These are phyloP conservation scores for Brettanomyces bruxellensis DNA, from an alignment of 805 yeast genomes.

Conservation along the genomic window DNA sequence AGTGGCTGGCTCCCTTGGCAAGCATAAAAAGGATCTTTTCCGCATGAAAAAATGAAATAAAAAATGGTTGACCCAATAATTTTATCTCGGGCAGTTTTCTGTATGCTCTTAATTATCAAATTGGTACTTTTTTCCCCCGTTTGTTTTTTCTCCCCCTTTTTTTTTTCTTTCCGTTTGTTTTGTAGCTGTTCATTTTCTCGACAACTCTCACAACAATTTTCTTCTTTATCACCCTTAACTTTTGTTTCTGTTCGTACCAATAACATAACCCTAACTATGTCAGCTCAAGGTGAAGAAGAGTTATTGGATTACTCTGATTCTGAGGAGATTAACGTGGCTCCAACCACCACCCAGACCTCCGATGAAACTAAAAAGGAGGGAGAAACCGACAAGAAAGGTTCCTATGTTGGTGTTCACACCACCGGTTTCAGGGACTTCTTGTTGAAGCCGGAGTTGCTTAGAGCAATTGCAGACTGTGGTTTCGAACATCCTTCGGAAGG, in stretches of 20 bases:
- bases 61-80: no score
- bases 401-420: slow-evolving; percentile 96
- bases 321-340: slow-evolving; percentile 82
- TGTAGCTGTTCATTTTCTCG: neutral
- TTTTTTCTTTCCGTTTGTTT: neutral
- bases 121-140: neutral
- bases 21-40: no score
- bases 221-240: neutral
- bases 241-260: neutral
- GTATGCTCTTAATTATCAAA: no score
- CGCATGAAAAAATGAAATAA: no score
- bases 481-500: slow-evolving; percentile 99
- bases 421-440: slow-evolving; percentile 97
- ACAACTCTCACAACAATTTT: neutral
- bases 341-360: slow-evolving; percentile 35
- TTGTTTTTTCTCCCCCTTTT: neutral
- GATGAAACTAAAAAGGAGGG: slow-evolving; percentile 32
- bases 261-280: slow-evolving; percentile 35
- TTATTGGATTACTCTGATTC: slow-evolving; percentile 97
- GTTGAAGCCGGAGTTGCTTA: slow-evolving; percentile 89
- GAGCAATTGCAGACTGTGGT: slow-evolving; percentile 99
- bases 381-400: slow-evolving; percentile 82
- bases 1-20: no score
- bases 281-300: slow-evolving; percentile 98
- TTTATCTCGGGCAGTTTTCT: no score